Evolutionary conservation across 352 stramenopile species (phyloP).

Genomic region (Phytophthora parvispora): DNA sequence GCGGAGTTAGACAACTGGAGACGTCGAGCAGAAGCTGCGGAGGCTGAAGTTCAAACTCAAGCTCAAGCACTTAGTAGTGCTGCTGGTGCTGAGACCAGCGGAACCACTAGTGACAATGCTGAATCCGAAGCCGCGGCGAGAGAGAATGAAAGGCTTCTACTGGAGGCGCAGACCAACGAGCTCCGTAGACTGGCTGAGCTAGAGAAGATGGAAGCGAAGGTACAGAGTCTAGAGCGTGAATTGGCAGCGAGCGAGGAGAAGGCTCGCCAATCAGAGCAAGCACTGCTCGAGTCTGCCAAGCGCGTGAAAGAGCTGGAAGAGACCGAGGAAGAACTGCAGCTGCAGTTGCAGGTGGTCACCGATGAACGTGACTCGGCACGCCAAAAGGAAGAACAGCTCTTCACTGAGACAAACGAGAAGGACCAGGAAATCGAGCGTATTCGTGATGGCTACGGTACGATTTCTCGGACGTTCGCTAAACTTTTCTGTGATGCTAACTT

Average conservation of each 20-base stretch:
- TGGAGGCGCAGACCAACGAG: slow-evolving; percentile 83
- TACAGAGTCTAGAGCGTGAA: slow-evolving; percentile 57
- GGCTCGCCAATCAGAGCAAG: slow-evolving; percentile 37
- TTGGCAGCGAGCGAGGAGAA: slow-evolving; percentile 45
- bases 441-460: slow-evolving; percentile 84
- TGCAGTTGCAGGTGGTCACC: slow-evolving; percentile 87
- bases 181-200: slow-evolving; percentile 73
- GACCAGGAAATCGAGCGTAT: slow-evolving; percentile 91
- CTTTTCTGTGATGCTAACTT: neutral
- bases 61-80: neutral
- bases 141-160: slow-evolving; percentile 58
- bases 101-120: slow-evolving; percentile 22
- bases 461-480: neutral
- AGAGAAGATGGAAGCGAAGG: slow-evolving; percentile 76
- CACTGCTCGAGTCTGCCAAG: slow-evolving; percentile 45
- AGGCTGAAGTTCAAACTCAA: slow-evolving; percentile 36
- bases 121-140: slow-evolving; percentile 31
- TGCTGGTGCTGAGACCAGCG: slow-evolving; percentile 6
- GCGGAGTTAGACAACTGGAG: slow-evolving; percentile 55
- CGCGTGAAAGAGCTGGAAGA: slow-evolving; percentile 73
- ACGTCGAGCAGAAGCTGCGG: slow-evolving; percentile 31
- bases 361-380: slow-evolving; percentile 85
- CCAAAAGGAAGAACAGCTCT: slow-evolving; percentile 88
- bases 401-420: slow-evolving; percentile 87
- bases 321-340: slow-evolving; percentile 79